These are phyloP conservation scores for Takakia lepidozioides DNA, from an alignment of 225 moss, liverwort and hornwort species.

Conservation along the genomic window DNA sequence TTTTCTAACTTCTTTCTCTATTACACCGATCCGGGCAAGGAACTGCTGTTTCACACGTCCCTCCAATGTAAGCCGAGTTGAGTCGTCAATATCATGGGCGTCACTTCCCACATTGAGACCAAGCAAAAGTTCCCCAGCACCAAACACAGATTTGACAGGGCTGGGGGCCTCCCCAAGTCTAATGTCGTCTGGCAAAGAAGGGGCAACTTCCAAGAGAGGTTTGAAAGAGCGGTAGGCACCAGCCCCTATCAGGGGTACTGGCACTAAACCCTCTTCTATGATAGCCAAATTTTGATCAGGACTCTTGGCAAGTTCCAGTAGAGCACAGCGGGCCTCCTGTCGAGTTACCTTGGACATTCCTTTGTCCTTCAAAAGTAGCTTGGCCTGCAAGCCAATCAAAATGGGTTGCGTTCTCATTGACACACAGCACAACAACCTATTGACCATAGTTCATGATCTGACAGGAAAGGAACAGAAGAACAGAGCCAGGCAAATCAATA, in stretches of 20 bases:
- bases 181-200: slow-evolving; percentile 45
- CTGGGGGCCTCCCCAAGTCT: slow-evolving; percentile 33
- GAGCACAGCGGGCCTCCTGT: slow-evolving; percentile 61
- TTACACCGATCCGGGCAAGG: slow-evolving; percentile 74
- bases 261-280: slow-evolving; percentile 68
- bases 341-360: slow-evolving; percentile 59
- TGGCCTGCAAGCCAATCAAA: slow-evolving; percentile 37
- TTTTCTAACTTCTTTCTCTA: slow-evolving; percentile 34
- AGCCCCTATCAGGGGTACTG: slow-evolving; percentile 79
- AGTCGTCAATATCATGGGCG: slow-evolving; percentile 48
- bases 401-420: no score
- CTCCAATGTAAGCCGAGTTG: slow-evolving; percentile 54
- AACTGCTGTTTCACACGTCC: slow-evolving; percentile 84
- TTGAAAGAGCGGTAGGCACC: slow-evolving; percentile 82
- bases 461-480: no score
- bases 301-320: slow-evolving; percentile 54
- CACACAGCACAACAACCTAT: no score
- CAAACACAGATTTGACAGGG: slow-evolving; percentile 60
- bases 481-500: no score
- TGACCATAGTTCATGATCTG: no score
- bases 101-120: slow-evolving; percentile 59
- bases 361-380: slow-evolving; percentile 57
- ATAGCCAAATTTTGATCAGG: slow-evolving; percentile 39
- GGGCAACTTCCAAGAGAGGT: slow-evolving; percentile 67
- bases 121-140: slow-evolving; percentile 76